Base-by-base conservation (phyloP, 495 filamentous ascomycete genomes). In the Sphaerosporella brunnea region DNA sequence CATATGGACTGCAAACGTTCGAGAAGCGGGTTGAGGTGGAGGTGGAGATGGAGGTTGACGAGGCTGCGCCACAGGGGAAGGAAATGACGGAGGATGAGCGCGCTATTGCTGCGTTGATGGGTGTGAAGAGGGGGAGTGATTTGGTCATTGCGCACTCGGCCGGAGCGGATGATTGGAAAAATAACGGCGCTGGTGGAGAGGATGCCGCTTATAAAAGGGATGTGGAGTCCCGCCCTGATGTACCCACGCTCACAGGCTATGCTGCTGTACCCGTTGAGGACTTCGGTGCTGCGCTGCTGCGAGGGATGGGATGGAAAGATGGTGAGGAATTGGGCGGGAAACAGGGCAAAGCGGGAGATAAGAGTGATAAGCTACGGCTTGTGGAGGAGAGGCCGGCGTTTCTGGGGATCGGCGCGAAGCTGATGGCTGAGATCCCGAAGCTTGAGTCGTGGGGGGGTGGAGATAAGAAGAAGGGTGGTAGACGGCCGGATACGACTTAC, bases 231-330 rank as follows among this genome's bases (percentile, higher is more conserved):
- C 77, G 84, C 0, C 85, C 86, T 0, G 79, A 84, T 20, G 64
- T 75, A n/a, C 77, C 85, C 2, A 79, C 73, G 0, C 66, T 90
- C 20, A 83, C 84, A 38, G 84, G 87, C 53, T 97, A 97, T 63
- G 78, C 74, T 23, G 75, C 78, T 2, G 73, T 93, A 9, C 88
- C 92, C 0, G 84, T 96, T 28, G 90, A 95, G 50, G 84, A 92
- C 48, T 97, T 96, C 55, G 90, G 88, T 25, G 78, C 82, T 18
- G 84, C 83, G 1, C 64, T 96, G 41, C 70, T 97, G 21, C 73
- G 84, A 4, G 82, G 84, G 9, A 92, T 94, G 77, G 90, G 90
- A 2, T 95, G 87, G 88, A 81, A 81, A 56, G 83, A 93, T 49
- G 88, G 87, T 1, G 75, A 88, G 48, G 63, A 71, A 18, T 65